These are phyloP conservation scores for Lycium barbarum DNA, from an alignment of 257 asterid genomes.

Conservation along the genomic window DNA sequence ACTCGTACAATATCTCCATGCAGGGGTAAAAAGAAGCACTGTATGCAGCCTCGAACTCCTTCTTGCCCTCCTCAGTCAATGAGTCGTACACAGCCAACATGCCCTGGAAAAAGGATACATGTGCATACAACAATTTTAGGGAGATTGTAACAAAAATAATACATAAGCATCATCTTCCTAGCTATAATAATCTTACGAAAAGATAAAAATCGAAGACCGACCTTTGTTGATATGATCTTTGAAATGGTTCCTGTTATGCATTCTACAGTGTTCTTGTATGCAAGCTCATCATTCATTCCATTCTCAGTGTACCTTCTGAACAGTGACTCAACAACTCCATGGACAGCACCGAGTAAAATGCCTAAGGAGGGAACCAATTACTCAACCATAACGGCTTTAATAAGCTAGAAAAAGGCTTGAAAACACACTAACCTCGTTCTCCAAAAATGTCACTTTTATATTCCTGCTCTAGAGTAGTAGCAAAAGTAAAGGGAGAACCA, in stretches of 20 bases:
- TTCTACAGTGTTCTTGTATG: constrained; percentile 94
- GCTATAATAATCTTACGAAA: background rate
- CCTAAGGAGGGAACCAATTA: constrained; percentile 49
- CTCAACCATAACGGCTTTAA: constrained; percentile 28
- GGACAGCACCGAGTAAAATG: constrained; percentile 96
- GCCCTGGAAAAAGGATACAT: constrained; percentile 52
- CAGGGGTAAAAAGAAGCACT: constrained; percentile 95
- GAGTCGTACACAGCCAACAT: constrained; percentile 88
- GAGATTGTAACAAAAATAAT: background rate
- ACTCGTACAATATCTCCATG: constrained; percentile 95
- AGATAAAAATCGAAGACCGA: constrained; percentile 30
- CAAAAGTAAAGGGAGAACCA: constrained; percentile 96
- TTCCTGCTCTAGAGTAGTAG: constrained; percentile 88
- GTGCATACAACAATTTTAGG: background rate
- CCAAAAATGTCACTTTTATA: constrained; percentile 96
- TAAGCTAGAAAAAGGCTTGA: background rate
- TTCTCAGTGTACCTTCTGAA: constrained; percentile 93
- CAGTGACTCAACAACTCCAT: constrained; percentile 89
- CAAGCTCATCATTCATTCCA: constrained; percentile 92
- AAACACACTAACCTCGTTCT: constrained; percentile 71
- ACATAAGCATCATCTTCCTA: background rate
- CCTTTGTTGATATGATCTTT: constrained; percentile 90
- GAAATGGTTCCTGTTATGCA: constrained; percentile 87
- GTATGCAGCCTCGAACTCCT: constrained; percentile 79
- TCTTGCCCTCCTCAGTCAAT: constrained; percentile 77